These are phyloP conservation scores for Penicillium sp. DNA, from an alignment of 2,329 filamentous ascomycete genomes.

Conservation along the genomic window DNA sequence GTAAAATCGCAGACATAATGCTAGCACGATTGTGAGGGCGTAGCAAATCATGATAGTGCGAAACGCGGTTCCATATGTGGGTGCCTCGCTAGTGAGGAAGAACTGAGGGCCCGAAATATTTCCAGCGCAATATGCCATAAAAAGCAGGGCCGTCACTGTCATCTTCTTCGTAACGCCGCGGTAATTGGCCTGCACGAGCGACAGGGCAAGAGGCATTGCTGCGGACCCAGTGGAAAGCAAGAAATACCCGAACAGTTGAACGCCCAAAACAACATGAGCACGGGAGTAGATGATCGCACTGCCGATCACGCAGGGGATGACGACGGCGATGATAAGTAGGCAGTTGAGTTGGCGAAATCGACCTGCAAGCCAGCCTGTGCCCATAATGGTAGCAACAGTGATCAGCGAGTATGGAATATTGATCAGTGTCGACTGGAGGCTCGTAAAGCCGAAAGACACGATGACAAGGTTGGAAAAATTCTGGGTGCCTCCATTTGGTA, in stretches of 20 bases:
- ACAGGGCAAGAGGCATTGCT: conserved; percentile 56
- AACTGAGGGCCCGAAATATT: conserved; percentile 60
- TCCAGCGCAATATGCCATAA: conserved; percentile 57
- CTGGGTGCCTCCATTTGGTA: conserved; percentile 63
- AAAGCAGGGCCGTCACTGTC: conserved; percentile 58
- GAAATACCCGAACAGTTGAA: conserved; percentile 60
- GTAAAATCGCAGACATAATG: conserved; percentile 49
- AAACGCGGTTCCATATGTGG: conserved; percentile 56
- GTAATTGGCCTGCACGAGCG: conserved; percentile 58
- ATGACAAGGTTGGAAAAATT: conserved; percentile 45
- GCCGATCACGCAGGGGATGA: conserved; percentile 54
- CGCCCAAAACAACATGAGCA: conserved; percentile 35
- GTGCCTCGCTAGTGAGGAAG: conserved; percentile 52
- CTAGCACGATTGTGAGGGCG: conserved; percentile 49
- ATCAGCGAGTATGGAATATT: conserved; percentile 61
- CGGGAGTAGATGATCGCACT: conserved; percentile 56
- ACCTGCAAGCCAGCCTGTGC: conserved; percentile 54
- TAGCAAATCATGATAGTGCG: conserved; percentile 59
- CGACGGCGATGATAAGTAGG: conserved; percentile 51
- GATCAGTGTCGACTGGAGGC: conserved; percentile 41
- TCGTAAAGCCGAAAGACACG: conserved; percentile 21
- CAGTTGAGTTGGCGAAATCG: conserved; percentile 54
- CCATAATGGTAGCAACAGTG: conserved; percentile 49
- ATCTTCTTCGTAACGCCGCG: conserved; percentile 62
- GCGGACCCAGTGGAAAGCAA: conserved; percentile 55